phyloP scores from a whole-genome alignment of 129 eudicot species.

The Glebionis coronaria region DNA sequence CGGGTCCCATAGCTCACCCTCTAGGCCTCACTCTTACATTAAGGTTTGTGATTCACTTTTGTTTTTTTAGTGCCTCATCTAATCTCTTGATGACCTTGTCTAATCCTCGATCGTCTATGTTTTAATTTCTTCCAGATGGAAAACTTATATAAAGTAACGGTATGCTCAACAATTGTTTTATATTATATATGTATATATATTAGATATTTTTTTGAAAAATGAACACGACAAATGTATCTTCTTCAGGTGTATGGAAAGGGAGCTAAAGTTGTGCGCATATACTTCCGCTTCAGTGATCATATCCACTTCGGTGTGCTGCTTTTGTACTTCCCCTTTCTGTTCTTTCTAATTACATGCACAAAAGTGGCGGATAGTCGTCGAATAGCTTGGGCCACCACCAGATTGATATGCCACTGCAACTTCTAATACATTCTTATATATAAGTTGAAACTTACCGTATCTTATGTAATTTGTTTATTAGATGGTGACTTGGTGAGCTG shows the following conservation, averaged over 20 bases:
- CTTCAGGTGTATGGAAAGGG: slow-evolving; percentile 87
- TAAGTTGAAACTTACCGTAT: too few relatives aligned
- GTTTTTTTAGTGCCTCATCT: neutral
- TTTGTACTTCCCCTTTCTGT: too few relatives aligned
- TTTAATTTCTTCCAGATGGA: slow-evolving; percentile 65
- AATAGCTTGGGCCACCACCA: too few relatives aligned
- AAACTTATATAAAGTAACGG: slow-evolving; percentile 97
- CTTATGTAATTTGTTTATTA: too few relatives aligned
- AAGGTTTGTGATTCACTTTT: slow-evolving; percentile 44
- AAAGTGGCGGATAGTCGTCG: too few relatives aligned
- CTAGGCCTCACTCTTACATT: slow-evolving; percentile 91
- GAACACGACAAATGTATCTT: neutral
- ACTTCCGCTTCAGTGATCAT: too few relatives aligned
- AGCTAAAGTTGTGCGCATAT: slow-evolving; percentile 98
- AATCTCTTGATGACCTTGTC: slow-evolving; percentile 7
- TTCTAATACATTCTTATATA: too few relatives aligned
- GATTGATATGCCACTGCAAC: too few relatives aligned
- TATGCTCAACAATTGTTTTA: slow-evolving; percentile 23
- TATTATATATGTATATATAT: neutral
- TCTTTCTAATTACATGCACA: too few relatives aligned
- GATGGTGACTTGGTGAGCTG: too few relatives aligned
- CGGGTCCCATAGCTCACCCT: slow-evolving; percentile 99
- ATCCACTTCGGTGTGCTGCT: too few relatives aligned
- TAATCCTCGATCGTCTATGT: slow-evolving; percentile 4
- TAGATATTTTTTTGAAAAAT: slow-evolving; percentile 1